phyloP scores from a whole-genome alignment of 1,284 basidiomycete genomes.

The Earliella scabrosa region DNA sequence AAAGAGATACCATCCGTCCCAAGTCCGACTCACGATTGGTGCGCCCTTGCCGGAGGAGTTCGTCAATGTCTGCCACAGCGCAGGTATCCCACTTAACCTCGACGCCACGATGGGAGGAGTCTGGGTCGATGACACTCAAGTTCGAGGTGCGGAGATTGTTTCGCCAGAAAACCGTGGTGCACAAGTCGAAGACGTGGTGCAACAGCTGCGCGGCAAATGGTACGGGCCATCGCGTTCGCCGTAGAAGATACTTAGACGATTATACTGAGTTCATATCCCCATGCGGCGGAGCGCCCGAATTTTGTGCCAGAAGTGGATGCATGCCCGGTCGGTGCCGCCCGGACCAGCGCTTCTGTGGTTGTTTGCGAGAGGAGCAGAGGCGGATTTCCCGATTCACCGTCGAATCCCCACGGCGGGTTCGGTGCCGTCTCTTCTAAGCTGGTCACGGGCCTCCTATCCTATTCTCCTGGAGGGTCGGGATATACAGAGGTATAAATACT shows the following conservation, averaged over 20 bases:
- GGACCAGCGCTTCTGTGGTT: too few species aligned
- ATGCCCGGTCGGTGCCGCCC: too few species aligned
- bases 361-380: too few species aligned
- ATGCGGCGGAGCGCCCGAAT: too few species aligned
- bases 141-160: slow-evolving; percentile 14
- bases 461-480: too few species aligned
- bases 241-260: too few species aligned
- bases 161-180: neutral
- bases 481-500: too few species aligned
- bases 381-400: too few species aligned
- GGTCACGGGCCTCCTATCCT: too few species aligned
- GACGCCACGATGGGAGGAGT: slow-evolving; percentile 47
- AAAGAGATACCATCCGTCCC: slow-evolving; percentile 52
- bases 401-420: too few species aligned
- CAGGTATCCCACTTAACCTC: slow-evolving; percentile 43
- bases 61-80: slow-evolving; percentile 46
- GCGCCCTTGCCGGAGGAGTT: slow-evolving; percentile 61
- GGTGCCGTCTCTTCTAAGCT: neutral
- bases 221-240: neutral
- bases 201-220: neutral
- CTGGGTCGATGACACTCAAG: slow-evolving; percentile 46
- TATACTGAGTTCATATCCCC: too few species aligned
- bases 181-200: neutral
- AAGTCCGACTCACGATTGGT: slow-evolving; percentile 50
- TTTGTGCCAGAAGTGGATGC: too few species aligned